Percentiles rank a stretch among this genome's conserved stretches.
These are phyloP conservation scores for Suillus variegatus DNA, from an alignment of 768 basidiomycete genomes.

Conservation along the genomic window DNA sequence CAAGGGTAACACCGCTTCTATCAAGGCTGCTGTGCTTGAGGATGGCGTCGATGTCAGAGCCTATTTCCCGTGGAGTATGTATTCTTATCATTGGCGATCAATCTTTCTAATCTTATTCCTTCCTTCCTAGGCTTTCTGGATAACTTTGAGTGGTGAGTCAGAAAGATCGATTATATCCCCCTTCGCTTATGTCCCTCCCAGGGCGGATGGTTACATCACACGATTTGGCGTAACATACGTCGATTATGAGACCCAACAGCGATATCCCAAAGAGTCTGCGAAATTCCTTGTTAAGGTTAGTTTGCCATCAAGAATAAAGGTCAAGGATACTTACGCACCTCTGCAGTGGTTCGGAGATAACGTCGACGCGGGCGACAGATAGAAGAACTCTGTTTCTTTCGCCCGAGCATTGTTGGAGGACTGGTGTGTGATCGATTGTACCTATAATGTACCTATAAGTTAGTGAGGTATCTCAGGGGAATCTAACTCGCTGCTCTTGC, in stretches of 20 bases:
- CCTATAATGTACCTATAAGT: not conserved
- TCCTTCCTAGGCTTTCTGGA: slow-evolving; percentile 54
- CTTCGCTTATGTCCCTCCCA: slow-evolving; percentile 5
- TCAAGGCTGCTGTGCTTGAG: slow-evolving; percentile 58
- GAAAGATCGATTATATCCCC: not conserved
- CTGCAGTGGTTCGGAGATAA: slow-evolving; percentile 34
- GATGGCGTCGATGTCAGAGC: slow-evolving; percentile 63
- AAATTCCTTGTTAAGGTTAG: slow-evolving; percentile 56
- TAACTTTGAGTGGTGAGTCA: slow-evolving; percentile 63
- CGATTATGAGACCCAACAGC: slow-evolving; percentile 66
- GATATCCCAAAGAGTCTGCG: slow-evolving; percentile 64
- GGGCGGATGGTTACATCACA: slow-evolving; percentile 68
- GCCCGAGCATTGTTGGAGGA: slow-evolving; percentile 3
- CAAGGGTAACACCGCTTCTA: slow-evolving; percentile 53
- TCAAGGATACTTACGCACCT: not conserved
- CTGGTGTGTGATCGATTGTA: slow-evolving; percentile 2
- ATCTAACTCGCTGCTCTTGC: not conserved
- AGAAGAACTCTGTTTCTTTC: not conserved
- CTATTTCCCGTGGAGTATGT: slow-evolving; percentile 72
- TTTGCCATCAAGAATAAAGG: not conserved
- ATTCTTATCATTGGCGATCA: not conserved
- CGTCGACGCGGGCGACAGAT: slow-evolving; percentile 16
- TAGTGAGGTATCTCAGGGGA: not conserved
- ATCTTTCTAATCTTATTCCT: not conserved
- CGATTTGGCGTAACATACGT: slow-evolving; percentile 75